Evolutionary conservation across 306 rosid species (phyloP), one percentile per base, ranked within the genome.

Genomic region (Trifolium subterraneum): DNA sequence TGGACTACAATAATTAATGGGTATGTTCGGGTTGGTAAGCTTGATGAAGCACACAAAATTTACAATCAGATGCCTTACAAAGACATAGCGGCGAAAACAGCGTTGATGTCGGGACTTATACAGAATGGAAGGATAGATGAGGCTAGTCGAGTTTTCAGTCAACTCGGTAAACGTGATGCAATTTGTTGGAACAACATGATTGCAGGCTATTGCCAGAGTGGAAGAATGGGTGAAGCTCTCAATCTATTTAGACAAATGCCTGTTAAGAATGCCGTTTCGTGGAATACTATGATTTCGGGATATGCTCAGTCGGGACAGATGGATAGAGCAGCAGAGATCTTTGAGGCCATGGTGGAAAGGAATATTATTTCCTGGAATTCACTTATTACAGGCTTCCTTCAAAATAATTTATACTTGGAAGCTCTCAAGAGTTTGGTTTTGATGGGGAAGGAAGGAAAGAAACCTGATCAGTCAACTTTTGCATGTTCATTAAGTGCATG

Each of bases 151-250:
- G 77, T 93, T 55, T 90, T 89, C 72, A 82, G 73, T 66, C 87
- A 69, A 66, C 84, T 93, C 25, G 51, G 68, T 6, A 47, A 47
- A 5, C 78, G 81, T 12, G 96, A 90, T 74, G 69, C 52, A 73
- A 85, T 93, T 80, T 89, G 96, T 78, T 93, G 93, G 96, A 93
- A 90, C 81, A 86, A 87, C 82, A 86, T 93, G 96, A 86, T 93
- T 74, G 63, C 86, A 47, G 97, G 98, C 39, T 89, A 84, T 74
- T 78, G 83, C 19, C 96, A 85, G 74, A 80, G 81, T 71, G 98
- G 89, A 48, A 84, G 86, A 80, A 84, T 86, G 93, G 84, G 59
- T 23, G 92, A 84, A 64, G 98, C 98, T 60, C 75, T 79, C 11
- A 47, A 68, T 77, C 58, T 93, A 75, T 87, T 93, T 63, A 70